A percentile compares a stretch with the other conserved stretches of the same genome.
Evolutionary conservation across 768 basidiomycete genomes (phyloP).

Genomic region (Xerocomus spinulosus): DNA sequence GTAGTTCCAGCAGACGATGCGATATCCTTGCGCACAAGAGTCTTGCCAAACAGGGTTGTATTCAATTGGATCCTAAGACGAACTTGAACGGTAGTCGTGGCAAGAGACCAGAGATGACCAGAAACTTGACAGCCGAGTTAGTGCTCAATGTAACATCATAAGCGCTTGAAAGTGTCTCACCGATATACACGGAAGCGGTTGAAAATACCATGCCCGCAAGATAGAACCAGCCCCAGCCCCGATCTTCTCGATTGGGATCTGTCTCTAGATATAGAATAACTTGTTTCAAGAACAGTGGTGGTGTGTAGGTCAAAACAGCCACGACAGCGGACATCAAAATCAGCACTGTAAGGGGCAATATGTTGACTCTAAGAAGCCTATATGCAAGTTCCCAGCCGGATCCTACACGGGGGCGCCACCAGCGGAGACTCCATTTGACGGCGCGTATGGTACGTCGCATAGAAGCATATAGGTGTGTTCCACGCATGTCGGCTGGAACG

Average conservation of each 20-base stretch:
- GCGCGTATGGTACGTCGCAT: conserved; percentile 59
- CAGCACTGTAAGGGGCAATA: conserved; percentile 36
- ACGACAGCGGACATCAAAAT: conserved; percentile 48
- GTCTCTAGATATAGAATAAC: conserved; percentile 64
- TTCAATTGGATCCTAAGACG: conserved; percentile 73
- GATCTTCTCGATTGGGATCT: conserved; percentile 51
- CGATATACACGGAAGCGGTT: conserved; percentile 38
- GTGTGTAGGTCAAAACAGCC: conserved; percentile 63
- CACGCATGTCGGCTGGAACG: conserved; percentile 68
- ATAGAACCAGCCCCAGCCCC: conserved; percentile 74
- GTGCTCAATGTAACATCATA: not conserved
- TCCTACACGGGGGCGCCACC: conserved; percentile 57
- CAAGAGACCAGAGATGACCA: conserved; percentile 66
- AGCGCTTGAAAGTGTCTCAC: conserved; percentile 30
- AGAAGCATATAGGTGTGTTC: conserved; percentile 52
- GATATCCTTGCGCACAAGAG: conserved; percentile 78
- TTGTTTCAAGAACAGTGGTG: conserved; percentile 55
- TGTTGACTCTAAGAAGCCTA: conserved; percentile 58
- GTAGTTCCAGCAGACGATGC: conserved; percentile 53
- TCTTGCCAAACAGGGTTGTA: conserved; percentile 81
- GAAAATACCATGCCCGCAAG: conserved; percentile 47
- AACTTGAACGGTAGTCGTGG: conserved; percentile 67
- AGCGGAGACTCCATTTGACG: conserved; percentile 46
- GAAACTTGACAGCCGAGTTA: conserved; percentile 40
- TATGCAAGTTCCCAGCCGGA: conserved; percentile 63